phyloP scores from a whole-genome alignment of 441 rosid species.

The Eutrema salsugineum region DNA sequence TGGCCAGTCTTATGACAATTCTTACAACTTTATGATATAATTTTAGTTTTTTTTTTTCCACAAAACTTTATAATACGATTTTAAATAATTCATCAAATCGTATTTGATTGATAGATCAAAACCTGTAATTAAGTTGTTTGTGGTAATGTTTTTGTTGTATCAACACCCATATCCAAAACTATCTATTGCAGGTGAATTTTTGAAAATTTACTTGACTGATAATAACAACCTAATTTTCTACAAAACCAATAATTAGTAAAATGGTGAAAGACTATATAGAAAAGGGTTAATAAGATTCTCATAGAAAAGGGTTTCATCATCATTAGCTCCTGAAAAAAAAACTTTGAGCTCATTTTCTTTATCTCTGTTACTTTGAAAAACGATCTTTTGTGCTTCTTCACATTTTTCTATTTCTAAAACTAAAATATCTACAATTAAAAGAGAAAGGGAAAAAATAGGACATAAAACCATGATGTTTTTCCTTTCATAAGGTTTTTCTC shows the following conservation, averaged over 20 bases:
- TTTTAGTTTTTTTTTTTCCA: neutral
- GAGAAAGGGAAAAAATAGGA: too few species aligned
- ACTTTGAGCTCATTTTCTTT: conserved; percentile 3
- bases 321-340: neutral
- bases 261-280: neutral
- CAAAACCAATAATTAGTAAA: neutral
- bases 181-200: neutral
- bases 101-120: too few species aligned
- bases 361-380: neutral
- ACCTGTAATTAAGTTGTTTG: neutral
- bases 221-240: neutral
- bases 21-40: neutral
- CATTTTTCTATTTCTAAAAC: neutral
- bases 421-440: neutral
- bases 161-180: neutral
- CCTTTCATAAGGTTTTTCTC: too few species aligned
- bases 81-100: too few species aligned
- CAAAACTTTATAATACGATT: too few species aligned
- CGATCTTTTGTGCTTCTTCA: neutral
- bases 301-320: neutral
- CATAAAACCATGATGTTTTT: too few species aligned
- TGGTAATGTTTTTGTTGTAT: neutral
- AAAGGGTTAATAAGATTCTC: neutral
- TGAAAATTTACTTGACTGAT: neutral
- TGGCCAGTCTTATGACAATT: neutral